phyloP scores from a whole-genome alignment of 768 basidiomycete genomes.

The Xerocomellus intermedius region DNA sequence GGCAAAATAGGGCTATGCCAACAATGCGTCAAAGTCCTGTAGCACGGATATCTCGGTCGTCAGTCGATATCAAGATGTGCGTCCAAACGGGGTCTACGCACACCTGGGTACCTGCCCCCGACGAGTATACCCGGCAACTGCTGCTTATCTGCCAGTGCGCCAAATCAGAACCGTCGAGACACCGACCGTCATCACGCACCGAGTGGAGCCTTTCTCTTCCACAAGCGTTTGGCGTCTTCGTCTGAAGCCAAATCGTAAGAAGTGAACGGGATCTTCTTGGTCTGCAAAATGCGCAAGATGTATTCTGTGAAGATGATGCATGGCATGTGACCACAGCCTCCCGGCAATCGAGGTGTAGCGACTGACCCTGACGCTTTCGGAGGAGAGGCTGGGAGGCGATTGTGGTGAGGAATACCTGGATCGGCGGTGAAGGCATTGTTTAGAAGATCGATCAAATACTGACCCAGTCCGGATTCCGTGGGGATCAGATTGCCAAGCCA shows the following conservation, averaged over 20 bases:
- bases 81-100: constrained; percentile 38
- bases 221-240: constrained; percentile 72
- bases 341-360: neutral
- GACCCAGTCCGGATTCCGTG: neutral
- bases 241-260: constrained; percentile 87
- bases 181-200: constrained; percentile 36
- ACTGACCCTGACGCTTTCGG: constrained; percentile 73
- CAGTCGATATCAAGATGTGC: neutral
- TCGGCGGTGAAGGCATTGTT: constrained; percentile 80
- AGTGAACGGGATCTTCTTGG: constrained; percentile 79
- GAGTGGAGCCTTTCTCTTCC: constrained; percentile 77
- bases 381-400: constrained; percentile 79
- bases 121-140: constrained; percentile 83
- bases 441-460: constrained; percentile 6
- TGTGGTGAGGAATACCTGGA: constrained; percentile 80
- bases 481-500: neutral
- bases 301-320: constrained; percentile 52
- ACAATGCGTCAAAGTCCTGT: constrained; percentile 77
- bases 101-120: constrained; percentile 73
- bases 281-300: constrained; percentile 75
- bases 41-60: constrained; percentile 1
- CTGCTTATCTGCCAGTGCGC: constrained; percentile 59
- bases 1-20: constrained; percentile 27
- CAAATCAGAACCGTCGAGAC: neutral
- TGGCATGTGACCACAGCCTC: neutral